phyloP scores from a whole-genome alignment of 2,329 filamentous ascomycete genomes.

The Exophiala alcalophila region DNA sequence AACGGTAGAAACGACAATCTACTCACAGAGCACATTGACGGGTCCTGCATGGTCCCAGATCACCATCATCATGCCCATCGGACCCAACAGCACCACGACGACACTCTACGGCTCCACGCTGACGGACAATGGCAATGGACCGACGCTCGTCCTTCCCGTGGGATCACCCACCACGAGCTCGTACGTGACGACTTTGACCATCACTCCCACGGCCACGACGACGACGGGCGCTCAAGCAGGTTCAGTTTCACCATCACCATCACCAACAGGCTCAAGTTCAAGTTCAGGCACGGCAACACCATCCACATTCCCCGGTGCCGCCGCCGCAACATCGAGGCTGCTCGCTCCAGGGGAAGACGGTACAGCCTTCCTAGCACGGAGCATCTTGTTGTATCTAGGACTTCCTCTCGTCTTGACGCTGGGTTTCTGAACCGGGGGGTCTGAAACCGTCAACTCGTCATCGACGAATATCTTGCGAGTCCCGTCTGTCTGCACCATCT shows the following conservation, averaged over 20 bases:
- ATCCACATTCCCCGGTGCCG: slow-evolving; percentile 13
- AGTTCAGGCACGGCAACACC: neutral
- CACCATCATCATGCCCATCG: slow-evolving; percentile 21
- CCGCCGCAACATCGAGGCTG: no score
- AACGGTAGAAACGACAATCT: slow-evolving; percentile 12
- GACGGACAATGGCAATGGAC: slow-evolving; percentile 10
- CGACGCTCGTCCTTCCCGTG: slow-evolving; percentile 20
- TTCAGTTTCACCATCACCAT: neutral
- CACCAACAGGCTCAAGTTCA: neutral
- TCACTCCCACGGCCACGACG: slow-evolving; percentile 1
- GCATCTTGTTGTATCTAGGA: no score
- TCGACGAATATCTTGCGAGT: no score
- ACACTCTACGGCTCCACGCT: slow-evolving; percentile 22
- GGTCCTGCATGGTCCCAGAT: slow-evolving; percentile 6
- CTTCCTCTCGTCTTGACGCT: no score
- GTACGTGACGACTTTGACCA: slow-evolving; percentile 13
- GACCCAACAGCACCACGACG: slow-evolving; percentile 21
- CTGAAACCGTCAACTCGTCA: no score
- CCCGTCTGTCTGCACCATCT: no score
- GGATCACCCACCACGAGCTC: slow-evolving; percentile 12
- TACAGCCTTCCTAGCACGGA: no score
- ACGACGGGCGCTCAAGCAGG: neutral
- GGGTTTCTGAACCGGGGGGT: no score
- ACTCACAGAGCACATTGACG: slow-evolving; percentile 10
- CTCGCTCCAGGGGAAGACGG: no score